A percentile compares a stretch with the other conserved stretches of the same genome.
phyloP scores from a whole-genome alignment of 2,329 filamentous ascomycete species.

The Colletotrichum somersetense region DNA sequence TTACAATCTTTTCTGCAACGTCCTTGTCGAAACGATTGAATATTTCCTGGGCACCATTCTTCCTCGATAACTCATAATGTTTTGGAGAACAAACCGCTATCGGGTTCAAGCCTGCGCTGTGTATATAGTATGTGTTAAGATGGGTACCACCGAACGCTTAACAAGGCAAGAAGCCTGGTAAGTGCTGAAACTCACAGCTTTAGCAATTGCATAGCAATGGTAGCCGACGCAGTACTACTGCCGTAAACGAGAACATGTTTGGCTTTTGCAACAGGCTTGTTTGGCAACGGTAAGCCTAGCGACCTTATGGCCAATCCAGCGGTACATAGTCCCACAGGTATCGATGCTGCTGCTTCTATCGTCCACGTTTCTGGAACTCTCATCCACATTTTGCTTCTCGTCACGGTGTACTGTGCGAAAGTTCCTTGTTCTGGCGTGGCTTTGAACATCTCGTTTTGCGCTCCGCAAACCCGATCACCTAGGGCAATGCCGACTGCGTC shows the following conservation, averaged over 20 bases:
- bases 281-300: constrained; percentile 20
- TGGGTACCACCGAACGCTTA: background rate
- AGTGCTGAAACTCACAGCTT: constrained; percentile 45
- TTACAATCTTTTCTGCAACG: constrained; percentile 9
- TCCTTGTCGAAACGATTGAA: constrained; percentile 52
- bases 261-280: constrained; percentile 37
- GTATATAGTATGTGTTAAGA: background rate
- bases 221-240: constrained; percentile 20
- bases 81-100: constrained; percentile 18
- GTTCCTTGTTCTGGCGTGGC: constrained; percentile 26
- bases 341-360: background rate
- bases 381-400: constrained; percentile 1
- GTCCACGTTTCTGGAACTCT: background rate
- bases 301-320: constrained; percentile 10
- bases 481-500: constrained; percentile 41
- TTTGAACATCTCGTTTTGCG: constrained; percentile 33
- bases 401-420: constrained; percentile 9
- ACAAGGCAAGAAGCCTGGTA: background rate
- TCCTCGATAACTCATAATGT: background rate
- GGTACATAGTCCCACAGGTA: constrained; percentile 17
- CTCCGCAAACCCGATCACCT: constrained; percentile 49
- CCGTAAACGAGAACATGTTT: constrained; percentile 25
- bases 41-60: background rate
- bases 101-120: constrained; percentile 52
- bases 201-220: constrained; percentile 42